These are phyloP conservation scores for Firmiana major DNA, from an alignment of 345 rosid species.

Conservation along the genomic window DNA sequence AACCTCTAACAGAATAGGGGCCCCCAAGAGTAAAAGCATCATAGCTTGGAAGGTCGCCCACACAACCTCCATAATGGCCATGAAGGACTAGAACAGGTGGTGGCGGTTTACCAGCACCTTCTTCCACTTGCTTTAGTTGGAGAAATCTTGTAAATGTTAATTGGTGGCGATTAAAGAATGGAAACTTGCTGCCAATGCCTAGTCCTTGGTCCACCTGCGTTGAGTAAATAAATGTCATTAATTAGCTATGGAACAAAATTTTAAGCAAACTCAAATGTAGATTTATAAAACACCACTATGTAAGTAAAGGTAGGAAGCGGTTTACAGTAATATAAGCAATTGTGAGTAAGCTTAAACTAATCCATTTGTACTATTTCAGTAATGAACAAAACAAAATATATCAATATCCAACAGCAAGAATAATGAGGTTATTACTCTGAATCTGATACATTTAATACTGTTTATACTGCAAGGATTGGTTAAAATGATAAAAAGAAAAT, in stretches of 20 bases:
- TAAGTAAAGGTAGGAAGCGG: not conserved
- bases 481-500: not conserved
- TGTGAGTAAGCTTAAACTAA: not conserved
- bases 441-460: not conserved
- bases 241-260: slow-evolving; percentile 11
- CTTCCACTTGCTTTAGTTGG: slow-evolving; percentile 81
- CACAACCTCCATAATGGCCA: slow-evolving; percentile 98
- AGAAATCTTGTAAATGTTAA: slow-evolving; percentile 77
- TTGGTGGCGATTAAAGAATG: slow-evolving; percentile 96
- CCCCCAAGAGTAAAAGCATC: slow-evolving; percentile 99
- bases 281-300: not conserved
- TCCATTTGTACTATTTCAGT: not conserved
- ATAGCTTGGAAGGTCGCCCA: slow-evolving; percentile 97
- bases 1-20: slow-evolving; percentile 96
- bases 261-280: not conserved
- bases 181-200: slow-evolving; percentile 92
- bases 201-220: slow-evolving; percentile 96
- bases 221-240: slow-evolving; percentile 14
- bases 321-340: not conserved
- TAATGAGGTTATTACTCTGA: not conserved
- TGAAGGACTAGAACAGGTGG: slow-evolving; percentile 93
- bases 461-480: not conserved
- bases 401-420: not conserved
- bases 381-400: not conserved
- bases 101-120: slow-evolving; percentile 76